Percentiles rank a stretch among this genome's conserved stretches.
Conservation (phyloP, 176 grass and related monocot species). For the Urochloa ruziziensis region DNA sequence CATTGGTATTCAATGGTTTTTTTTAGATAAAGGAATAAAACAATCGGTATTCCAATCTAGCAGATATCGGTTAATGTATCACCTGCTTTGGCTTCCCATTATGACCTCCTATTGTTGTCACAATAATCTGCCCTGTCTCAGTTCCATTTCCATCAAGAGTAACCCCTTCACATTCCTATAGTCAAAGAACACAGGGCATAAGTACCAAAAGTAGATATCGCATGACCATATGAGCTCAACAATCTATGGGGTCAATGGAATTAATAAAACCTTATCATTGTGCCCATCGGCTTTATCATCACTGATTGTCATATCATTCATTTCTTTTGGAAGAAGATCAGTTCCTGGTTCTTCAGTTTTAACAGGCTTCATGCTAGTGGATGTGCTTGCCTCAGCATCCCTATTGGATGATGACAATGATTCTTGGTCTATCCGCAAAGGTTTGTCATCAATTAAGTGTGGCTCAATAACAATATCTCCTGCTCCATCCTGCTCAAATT, state of each 20-base stretch:
- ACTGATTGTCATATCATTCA: conserved; percentile 88
- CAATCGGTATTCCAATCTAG: neutral
- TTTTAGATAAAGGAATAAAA: neutral
- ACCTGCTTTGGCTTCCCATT: conserved; percentile 99
- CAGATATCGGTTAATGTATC: conserved; percentile 11
- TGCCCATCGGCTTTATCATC: conserved; percentile 68
- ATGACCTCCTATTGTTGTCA: conserved; percentile 83
- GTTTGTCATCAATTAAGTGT: conserved; percentile 47
- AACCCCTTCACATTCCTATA: conserved; percentile 63
- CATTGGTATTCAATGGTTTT: neutral
- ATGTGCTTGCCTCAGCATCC: conserved; percentile 78
- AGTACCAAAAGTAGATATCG: conserved; percentile 25
- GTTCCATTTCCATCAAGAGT: conserved; percentile 70
- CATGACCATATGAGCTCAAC: neutral
- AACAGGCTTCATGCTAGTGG: conserved; percentile 45
- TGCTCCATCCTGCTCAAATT: conserved; percentile 72
- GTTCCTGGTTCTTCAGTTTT: conserved; percentile 61
- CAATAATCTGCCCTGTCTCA: conserved; percentile 82
- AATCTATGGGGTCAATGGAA: neutral
- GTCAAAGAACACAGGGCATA: conserved; percentile 11
- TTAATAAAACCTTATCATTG: conserved; percentile 71
- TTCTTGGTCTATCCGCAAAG: conserved; percentile 45
- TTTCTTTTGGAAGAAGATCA: conserved; percentile 83
- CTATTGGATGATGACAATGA: conserved; percentile 41
- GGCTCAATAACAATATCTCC: conserved; percentile 65